Evolutionary conservation across 805 yeast genomes (phyloP).

Genomic region (Wickerhamiella brachini): DNA sequence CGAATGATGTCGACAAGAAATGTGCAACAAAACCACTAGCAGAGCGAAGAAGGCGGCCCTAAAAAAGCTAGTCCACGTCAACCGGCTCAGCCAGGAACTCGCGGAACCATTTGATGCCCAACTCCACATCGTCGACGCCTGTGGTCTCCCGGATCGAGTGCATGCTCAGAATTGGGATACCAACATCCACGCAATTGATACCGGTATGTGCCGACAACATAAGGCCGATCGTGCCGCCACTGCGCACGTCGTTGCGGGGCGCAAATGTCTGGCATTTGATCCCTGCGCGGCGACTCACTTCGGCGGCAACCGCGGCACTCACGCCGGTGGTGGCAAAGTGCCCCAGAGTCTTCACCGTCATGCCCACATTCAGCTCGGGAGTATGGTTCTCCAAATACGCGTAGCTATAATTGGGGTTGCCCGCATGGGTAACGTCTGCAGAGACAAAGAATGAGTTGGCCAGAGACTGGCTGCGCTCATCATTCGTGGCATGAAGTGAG

Average conservation of each 20-base stretch:
- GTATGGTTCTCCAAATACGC: constrained; percentile 62
- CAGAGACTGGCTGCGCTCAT: constrained; percentile 28
- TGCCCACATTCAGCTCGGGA: constrained; percentile 66
- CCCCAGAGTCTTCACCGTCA: constrained; percentile 69
- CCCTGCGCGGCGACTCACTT: constrained; percentile 47
- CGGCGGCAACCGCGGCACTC: constrained; percentile 56
- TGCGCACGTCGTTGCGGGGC: constrained; percentile 66
- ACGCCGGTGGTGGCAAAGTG: constrained; percentile 72
- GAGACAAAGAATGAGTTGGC: constrained; percentile 68
- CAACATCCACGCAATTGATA: constrained; percentile 44
- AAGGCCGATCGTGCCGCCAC: constrained; percentile 83
- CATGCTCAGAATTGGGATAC: constrained; percentile 76
- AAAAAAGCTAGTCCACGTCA: constrained; percentile 4
- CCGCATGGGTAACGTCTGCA: constrained; percentile 69
- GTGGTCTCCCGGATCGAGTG: constrained; percentile 74
- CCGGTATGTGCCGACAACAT: constrained; percentile 29
- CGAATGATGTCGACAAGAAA: too few species aligned
- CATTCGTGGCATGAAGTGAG: constrained; percentile 23
- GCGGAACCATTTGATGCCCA: constrained; percentile 54
- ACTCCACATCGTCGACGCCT: constrained; percentile 60
- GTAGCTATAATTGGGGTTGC: constrained; percentile 54
- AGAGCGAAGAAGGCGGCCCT: too few species aligned
- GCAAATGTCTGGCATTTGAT: constrained; percentile 67
- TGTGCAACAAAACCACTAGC: too few species aligned
- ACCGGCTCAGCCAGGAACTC: constrained; percentile 53